A percentile compares a stretch with the other conserved stretches of the same genome.
Conservation (phyloP, 441 rosid species). For the Corymbia citriodora region DNA sequence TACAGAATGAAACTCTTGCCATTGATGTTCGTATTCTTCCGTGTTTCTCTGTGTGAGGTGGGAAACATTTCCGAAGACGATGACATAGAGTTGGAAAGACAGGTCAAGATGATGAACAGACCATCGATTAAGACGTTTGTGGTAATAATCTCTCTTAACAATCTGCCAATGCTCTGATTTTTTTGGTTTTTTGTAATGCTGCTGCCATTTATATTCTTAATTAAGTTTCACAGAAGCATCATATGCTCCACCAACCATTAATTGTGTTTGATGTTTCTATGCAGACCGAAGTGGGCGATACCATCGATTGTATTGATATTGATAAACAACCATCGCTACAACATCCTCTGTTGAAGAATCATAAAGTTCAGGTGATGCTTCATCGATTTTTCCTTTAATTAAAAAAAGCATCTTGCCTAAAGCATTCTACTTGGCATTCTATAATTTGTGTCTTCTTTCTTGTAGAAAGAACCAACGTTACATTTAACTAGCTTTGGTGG, state of each 20-base stretch:
- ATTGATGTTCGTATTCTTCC: background rate
- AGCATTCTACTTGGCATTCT: background rate
- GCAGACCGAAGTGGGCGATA: background rate
- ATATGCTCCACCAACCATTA: background rate
- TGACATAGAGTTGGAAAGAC: background rate
- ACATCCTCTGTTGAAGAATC: slow-evolving; percentile 7
- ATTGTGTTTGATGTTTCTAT: background rate
- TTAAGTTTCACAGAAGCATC: background rate
- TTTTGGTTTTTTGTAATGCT: background rate
- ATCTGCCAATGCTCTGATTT: background rate
- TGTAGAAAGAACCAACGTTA: background rate
- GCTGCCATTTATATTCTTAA: background rate
- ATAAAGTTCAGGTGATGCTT: background rate
- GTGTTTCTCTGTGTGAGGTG: background rate
- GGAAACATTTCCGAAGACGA: background rate
- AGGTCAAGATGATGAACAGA: background rate
- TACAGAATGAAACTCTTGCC: background rate
- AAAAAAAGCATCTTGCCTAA: background rate
- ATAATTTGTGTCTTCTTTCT: background rate
- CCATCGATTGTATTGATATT: background rate
- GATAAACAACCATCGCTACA: background rate
- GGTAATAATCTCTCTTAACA: background rate
- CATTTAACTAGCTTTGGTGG: background rate
- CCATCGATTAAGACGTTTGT: background rate
- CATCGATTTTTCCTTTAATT: background rate